Evolutionary conservation across 1,139 yeast genomes (phyloP), one percentile per base, ranked within the genome.

Genomic region (Groenewaldozyma auringiensis): DNA sequence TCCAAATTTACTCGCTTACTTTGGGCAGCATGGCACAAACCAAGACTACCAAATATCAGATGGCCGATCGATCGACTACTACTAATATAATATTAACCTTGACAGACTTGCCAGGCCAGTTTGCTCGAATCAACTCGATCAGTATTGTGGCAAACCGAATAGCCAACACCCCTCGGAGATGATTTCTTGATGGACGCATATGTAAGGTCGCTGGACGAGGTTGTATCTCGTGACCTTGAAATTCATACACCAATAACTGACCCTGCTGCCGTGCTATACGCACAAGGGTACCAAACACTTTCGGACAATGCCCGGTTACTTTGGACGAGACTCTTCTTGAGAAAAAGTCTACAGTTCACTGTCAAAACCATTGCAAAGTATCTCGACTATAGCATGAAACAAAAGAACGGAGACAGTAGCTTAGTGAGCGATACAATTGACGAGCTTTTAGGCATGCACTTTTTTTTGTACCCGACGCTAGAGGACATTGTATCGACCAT

Each of bases 171-270:
- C 11, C 29, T 25, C 11, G 29, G 11, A 25, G 11, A 25, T 25
- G 29, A n/a, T 11, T 11, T 11, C 6, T 25, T 35, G 38, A 20
- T 17, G n/a, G 46, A 47, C 29, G 46, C 50, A 11, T 47, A 47
- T 21, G 40, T 47, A 8, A 36, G 37, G 27, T 34, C 50, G 8
- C 32, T 47, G 16, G 21, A 34, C 4, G 47, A 44, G 13, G 22
- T 44, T n/a, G 31, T 47, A 8, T 16, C 16, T n/a, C 36, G 34
- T 20, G 21, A 27, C 8, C 38, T 38, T 11, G 21, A 22, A 2
- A n/a, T n/a, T 16, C 20, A 35, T 20, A 8, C 22, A 8, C 25
- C 9, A 4, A 4, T 35, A 6, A 20, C 8, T 16, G 38, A 20
- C 8, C 16, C 25, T 14, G 38, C 38, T 35, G 38, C 22, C 6